Base-by-base conservation (phyloP, 352 stramenopile species). In the Pythium sukuiense region DNA sequence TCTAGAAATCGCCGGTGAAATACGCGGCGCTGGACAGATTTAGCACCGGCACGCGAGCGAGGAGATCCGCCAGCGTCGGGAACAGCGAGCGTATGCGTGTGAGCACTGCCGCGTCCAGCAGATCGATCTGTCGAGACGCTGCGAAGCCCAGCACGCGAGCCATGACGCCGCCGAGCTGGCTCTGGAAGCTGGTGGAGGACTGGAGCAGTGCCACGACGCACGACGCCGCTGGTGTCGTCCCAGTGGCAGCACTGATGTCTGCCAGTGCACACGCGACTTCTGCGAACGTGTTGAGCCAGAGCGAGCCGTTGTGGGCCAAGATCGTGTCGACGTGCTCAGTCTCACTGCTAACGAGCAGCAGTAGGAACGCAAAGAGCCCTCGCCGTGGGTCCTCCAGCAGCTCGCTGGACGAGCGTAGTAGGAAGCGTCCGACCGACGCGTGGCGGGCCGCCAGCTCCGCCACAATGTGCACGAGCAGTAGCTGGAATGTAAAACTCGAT, bases 281-380 rank as follows among this genome's bases (percentile, higher is more conserved):
- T 0, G 67, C 39, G 29, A 80, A 74, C 16, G 64, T 49, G 46
- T 80, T 80, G 24, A 82, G 56, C 75, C 75, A 82, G 13, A 78
- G n/a, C 1, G 72, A 80, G 41, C 56, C 66, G 57, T 70, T 73
- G 27, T 48, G 32, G 4, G 7, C 18, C 12, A 79, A 29, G 2
- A 73, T 30, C 0, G 12, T 37, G 2, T 76, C 61, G 2, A 74
- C 45, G 2, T 70, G 67, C 45, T 66, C 32, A 12, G 64, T 67
- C 24, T 71, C 59, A n/a, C 24, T 55, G 8, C 56, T 55, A 7
- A 43, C 32, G 9, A 52, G 45, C 30, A 58, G 60, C 33, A 75
- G 14, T 0, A 79, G 54, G 6, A 65, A 45, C 14, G 72, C 4
- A 6, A 82, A 79, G n/a, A 79, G 24, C 41, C 50, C 41, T 7